Evolutionary conservation across 805 yeast genomes (phyloP), one percentile per base, ranked within the genome.

Genomic region (Ogataea ganodermae): DNA sequence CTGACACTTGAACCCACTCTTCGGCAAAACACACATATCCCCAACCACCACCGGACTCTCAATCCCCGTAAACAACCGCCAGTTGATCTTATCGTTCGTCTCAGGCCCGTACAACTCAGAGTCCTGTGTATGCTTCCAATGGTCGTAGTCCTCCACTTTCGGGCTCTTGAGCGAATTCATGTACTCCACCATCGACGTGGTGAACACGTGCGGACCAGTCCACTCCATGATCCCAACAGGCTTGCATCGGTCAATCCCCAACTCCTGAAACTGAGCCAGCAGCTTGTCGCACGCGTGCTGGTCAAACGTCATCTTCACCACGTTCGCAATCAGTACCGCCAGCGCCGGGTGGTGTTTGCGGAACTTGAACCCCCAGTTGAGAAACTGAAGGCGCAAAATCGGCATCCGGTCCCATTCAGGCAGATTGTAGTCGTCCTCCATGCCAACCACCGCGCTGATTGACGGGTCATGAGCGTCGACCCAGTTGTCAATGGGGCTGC

Each of bases 261-360:
- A 41, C 2, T 53, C 42, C 4, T 48, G 66, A 33, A 44, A 55
- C 9, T 27, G 42, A 5, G 50, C 42, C 18, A 31, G 38, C 6
- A 50, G 41, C 23, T 66, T 60, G 1, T 67, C 68, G 2, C 65
- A 58, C 23, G 59, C 53, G 35, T 69, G 66, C 38, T 76, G 59
- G 17, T 70, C 61, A 37, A 74, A 59, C 3, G 81, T 75, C 30
- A 59, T 55, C 33, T 73, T 75, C 1, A 76, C 76, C 46, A 79
- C 77, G 32, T 62, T 65, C 7, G 78, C 69, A 31, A 79, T 74
- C 32, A 76, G 55, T 47, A 71, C 74, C n/a, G 80, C 71, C 51
- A 77, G 67, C 6, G 77, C 61, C 1, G 83, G 84, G 60, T 79
- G 84, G n/a, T 80, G 77, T 9, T 75, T 78, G 52, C 74, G 76